Base-by-base conservation (phyloP, 169 alveolate species). In the Cryptosporidium parvum region DNA sequence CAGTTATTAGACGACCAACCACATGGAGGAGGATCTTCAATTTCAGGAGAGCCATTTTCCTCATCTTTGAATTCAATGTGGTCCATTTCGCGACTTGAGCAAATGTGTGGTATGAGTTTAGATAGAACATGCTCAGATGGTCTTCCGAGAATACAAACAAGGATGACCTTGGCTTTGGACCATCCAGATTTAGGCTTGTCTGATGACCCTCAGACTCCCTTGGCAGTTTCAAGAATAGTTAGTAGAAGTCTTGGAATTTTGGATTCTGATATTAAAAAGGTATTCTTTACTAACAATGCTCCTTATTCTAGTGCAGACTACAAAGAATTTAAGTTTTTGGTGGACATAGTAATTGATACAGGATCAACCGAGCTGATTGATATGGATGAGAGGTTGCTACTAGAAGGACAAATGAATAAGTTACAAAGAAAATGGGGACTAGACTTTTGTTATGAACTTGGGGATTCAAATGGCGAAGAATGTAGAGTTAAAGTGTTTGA, bases 71-170 rank as follows among this genome's bases (percentile, higher is more conserved):
- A 73, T 59, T 33, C 69, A 5, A 35, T 26, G 52, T 75, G 94
- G 72, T 75, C 94, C 31, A 73, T 92, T n/a, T 92, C 94, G 23
- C 72, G 70, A 56, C 85, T 86, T 16, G 94, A 92, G 51, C 93
- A 92, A 39, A 67, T 70, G 44, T 92, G 94, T 65, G 93, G 92
- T 7, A 71, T 87, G 53, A 61, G 92, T 7, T 59, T 91, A 26
- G 94, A 92, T 59, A 42, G 94, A 35, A 87, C 94, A 31, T 92
- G 94, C 85, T 71, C 91, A 16, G 85, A 71, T 18, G 94, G 94
- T 1, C 42, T 61, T 48, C 91, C 92, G 3, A 69, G 94, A 72
- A 53, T 44, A 18, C 61, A 33, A 37, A n/a, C 31, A 7, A 53
- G 71, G 45, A 53, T 73, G 31, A 53, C 65, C 0, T 18, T 73